These are phyloP conservation scores for Metschnikowia borealis DNA, from an alignment of 805 yeast genomes.

Conservation along the genomic window DNA sequence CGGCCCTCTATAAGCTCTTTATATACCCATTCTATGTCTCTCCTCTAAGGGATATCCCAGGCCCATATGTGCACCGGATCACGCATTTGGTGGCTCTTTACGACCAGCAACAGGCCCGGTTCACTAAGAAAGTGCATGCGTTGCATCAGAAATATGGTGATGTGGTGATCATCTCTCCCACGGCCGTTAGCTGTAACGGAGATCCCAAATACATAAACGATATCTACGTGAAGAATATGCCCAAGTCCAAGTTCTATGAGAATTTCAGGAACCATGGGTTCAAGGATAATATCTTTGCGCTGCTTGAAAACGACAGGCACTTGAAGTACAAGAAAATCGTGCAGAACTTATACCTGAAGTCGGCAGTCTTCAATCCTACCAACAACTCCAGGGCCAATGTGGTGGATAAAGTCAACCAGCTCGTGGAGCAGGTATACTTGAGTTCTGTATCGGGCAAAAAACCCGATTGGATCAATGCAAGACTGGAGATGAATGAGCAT, in stretches of 20 bases:
- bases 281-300: slow-evolving; percentile 54
- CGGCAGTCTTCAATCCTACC: slow-evolving; percentile 29
- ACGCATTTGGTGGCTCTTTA: slow-evolving; percentile 32
- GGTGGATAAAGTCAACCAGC: slow-evolving; percentile 24
- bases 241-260: slow-evolving; percentile 55
- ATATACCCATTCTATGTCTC: slow-evolving; percentile 47
- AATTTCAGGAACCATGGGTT: slow-evolving; percentile 56
- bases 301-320: slow-evolving; percentile 40
- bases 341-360: slow-evolving; percentile 32
- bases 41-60: slow-evolving; percentile 53
- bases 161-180: slow-evolving; percentile 57
- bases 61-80: slow-evolving; percentile 51
- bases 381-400: slow-evolving; percentile 26
- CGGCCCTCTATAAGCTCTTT: slow-evolving; percentile 27
- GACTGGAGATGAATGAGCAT: slow-evolving; percentile 27
- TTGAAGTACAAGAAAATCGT: slow-evolving; percentile 29
- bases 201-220: slow-evolving; percentile 49
- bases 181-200: slow-evolving; percentile 54
- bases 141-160: slow-evolving; percentile 59
- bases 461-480: slow-evolving; percentile 35
- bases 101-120: slow-evolving; percentile 43
- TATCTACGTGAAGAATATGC: slow-evolving; percentile 53
- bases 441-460: slow-evolving; percentile 28
- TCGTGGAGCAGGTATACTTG: slow-evolving; percentile 24
- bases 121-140: slow-evolving; percentile 38